Evolutionary conservation across 331 rosid species (phyloP), one percentile per base, ranked within the genome.

Genomic region (Malus hybrid): DNA sequence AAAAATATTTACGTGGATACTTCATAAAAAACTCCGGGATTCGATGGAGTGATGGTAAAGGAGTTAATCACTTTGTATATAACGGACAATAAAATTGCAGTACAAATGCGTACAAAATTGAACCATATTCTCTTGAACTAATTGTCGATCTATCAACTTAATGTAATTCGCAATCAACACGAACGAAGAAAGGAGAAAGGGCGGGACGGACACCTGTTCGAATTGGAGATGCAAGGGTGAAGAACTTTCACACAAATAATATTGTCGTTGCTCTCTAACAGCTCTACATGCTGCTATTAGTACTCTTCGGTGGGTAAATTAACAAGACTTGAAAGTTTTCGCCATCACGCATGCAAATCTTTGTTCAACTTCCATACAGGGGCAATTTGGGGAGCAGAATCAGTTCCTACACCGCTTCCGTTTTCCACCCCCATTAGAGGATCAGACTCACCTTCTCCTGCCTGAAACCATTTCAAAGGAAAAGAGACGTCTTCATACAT

Each of bases 321-420:
- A 70, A 36, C 56, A 30, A 39, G 53, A 63, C 16, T 28, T 46
- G 20, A 44, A 55, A 39, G 13, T n/a, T 2, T 1, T 26, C 28
- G 19, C 70, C 76, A 79, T 82, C 85, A 88, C 33, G 70, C 93
- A 67, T 64, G 82, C 71, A 88, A 86, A 78, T 88, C 92, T 80
- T 84, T 92, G 77, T 82, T 89, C 39, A 80, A 81, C 77, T 79
- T 84, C 96, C 96, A 89, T 57, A 70, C 83, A 15, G 93, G 88
- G 71, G 85, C 76, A 75, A 29, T 76, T 9, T 66, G 84, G 72
- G 79, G 83, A 60, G 80, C 86, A 12, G 53, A 71, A 28, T 89
- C 94, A 16, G 76, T 70, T 71, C 69, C 82, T 26, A 74, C 77
- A 22, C 85, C 71, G n/a, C 80, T 74, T 72, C 92, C 97, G 66